Conservation (phyloP, 139 green algal genomes). For the Raphidocelis subcapitata region DNA sequence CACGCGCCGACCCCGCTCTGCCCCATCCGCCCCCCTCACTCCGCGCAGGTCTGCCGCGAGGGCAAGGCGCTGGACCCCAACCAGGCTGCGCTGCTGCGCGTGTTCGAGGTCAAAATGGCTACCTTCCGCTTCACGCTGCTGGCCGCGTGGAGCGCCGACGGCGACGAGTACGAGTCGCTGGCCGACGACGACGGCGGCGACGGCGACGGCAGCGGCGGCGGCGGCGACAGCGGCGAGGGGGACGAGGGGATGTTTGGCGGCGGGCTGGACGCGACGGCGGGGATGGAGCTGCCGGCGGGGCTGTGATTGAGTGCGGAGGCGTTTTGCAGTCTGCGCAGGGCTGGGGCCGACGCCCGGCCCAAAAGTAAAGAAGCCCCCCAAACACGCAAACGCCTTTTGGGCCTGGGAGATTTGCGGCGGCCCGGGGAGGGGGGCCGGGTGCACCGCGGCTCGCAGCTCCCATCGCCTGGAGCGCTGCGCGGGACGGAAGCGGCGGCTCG, state of each 20-base stretch:
- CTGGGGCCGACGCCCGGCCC: no score
- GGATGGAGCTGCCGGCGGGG: no score
- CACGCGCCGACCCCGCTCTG: not conserved
- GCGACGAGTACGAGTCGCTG: not conserved
- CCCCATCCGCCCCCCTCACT: not conserved
- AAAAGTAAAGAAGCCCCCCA: no score
- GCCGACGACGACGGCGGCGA: slow-evolving; percentile 19
- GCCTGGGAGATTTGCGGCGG: no score
- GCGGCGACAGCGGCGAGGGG: slow-evolving; percentile 1
- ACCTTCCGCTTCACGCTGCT: slow-evolving; percentile 74
- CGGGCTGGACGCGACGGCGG: not conserved
- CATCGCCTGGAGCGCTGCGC: no score
- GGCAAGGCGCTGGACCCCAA: slow-evolving; percentile 77
- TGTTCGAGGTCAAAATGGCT: slow-evolving; percentile 88
- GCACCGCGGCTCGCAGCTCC: no score
- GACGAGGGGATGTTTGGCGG: not conserved
- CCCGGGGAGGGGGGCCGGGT: no score
- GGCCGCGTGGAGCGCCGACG: slow-evolving; percentile 49
- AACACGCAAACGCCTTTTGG: no score
- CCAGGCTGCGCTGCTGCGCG: slow-evolving; percentile 78
- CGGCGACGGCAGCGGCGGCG: slow-evolving; percentile 17
- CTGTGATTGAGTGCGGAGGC: no score
- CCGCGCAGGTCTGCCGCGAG: slow-evolving; percentile 64
- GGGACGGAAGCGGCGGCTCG: no score
- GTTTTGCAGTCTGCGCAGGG: no score